Evolutionary conservation across 805 yeast genomes (phyloP), one percentile per base, ranked within the genome.

Genomic region (Monosporozyma siamensis): DNA sequence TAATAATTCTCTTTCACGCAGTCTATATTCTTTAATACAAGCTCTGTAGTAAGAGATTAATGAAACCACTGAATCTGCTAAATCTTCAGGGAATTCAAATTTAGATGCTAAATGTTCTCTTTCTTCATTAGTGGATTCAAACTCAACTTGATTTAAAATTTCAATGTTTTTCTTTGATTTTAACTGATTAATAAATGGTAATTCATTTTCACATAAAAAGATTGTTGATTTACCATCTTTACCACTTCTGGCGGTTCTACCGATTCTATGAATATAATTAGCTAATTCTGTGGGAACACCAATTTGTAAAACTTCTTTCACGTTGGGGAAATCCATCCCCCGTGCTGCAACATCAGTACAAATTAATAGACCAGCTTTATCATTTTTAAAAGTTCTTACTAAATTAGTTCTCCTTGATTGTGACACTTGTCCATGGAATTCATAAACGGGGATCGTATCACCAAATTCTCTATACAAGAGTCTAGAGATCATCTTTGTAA

Each of bases 221-320:
- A 83, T 60, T 12, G 76, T 62, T 4, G 95, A 84, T 39, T 72
- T 69, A 48, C 97, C 97, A 20, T 70, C 67, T 45, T 74, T 72
- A 44, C 95, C 96, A 43, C 89, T 95, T 66, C 97, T 78, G 34
- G 95, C 97, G 12, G 97, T 90, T 71, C 97, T 80, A 46, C 97
- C 97, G 56, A 90, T 81, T 63, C 95, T 81, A 66, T 90, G 97
- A 45, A 88, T 78, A 59, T 89, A 88, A 48, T 82, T 81, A n/a
- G 89, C 76, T 20, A 78, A 64, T 44, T 80, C 85, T 38, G 71
- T 65, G 47, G 92, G 85, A n/a, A 80, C 72, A 50, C 90, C 84
- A 42, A 86, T 62, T 67, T 90, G 97, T 53, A 83, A 67, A 41
- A 90, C 97, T 58, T 86, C 85, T 21, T 87, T 66, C 23, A 90